Base-by-base conservation (phyloP, 148 eudicot species). In the Nepenthes gracilis region DNA sequence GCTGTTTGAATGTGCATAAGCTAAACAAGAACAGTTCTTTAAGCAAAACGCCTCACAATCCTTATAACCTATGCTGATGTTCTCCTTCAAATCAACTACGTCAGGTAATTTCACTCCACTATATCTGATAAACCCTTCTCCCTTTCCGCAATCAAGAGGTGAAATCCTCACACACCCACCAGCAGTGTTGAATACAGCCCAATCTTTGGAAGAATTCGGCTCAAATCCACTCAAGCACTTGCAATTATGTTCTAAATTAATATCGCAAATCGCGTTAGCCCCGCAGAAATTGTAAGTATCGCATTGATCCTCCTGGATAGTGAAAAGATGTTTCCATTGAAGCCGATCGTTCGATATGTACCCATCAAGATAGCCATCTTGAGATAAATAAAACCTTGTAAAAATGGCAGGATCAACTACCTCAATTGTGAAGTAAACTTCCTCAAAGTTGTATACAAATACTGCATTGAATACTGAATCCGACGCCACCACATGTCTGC, bases 41-140 rank as follows among this genome's bases (percentile, higher is more conserved):
- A 80, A 52, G 65, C 88, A 83, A 33, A 61, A 62, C 40, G 49
- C 13, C 38, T 58, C 59, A 3, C 88, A 83, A 61, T 75, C 65
- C 33, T 59, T 7, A 2, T 71, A 70, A 33, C 43, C 37, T 50
- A 52, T 45, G 43, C 48, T 68, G 35, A 15, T 47, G 43, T 74
- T 64, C n/a, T 70, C 68, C 35, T n/a, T 10, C 12, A 81, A 76
- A 23, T 55, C 71, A 2, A 73, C 65, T 0, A 81, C 71, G 67
- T 83, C 82, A 2, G 88, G 88, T 35, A 78, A 5, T 78, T 83
- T 80, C 9, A 70, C 75, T 23, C 59, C 70, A 0, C 62, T 7
- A 10, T 80, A 10, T 72, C 62, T 83, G 48, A 68, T 47, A 53
- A 83, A 80, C 33, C 85, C 88, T 55, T 75, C 85, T 13, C 77